Evolutionary conservation across 2,329 filamentous ascomycete species (phyloP).

Genomic region (Davidsoniella eucalypti): DNA sequence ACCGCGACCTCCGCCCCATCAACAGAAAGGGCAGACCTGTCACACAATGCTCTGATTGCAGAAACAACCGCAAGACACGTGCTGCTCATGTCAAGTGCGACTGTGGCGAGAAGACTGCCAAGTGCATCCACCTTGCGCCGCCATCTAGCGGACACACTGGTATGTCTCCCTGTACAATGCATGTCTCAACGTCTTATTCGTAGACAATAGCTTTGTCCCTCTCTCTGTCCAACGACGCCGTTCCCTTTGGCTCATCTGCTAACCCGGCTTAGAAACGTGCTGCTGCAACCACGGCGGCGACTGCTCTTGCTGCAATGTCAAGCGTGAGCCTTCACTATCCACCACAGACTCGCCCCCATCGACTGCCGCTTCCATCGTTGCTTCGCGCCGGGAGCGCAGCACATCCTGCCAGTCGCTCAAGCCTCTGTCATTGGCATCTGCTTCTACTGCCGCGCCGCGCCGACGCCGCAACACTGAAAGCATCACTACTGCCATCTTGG

Average conservation of each 20-base stretch:
- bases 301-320: conserved; percentile 49
- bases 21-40: conserved; percentile 74
- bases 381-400: conserved; percentile 9
- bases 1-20: conserved; percentile 11
- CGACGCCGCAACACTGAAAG: conserved; percentile 10
- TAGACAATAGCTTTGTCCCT: background rate
- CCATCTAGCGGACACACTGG: conserved; percentile 42
- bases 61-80: conserved; percentile 87
- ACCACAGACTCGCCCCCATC: conserved; percentile 13
- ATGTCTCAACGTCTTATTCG: background rate
- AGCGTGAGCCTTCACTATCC: conserved; percentile 42
- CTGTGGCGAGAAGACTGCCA: conserved; percentile 81
- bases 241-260: no score
- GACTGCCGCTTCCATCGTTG: conserved; percentile 11
- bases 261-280: conserved; percentile 36
- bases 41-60: conserved; percentile 95
- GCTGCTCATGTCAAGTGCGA: conserved; percentile 92
- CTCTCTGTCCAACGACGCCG: no score
- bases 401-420: conserved; percentile 11
- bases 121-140: conserved; percentile 43
- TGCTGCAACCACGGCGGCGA: conserved; percentile 54
- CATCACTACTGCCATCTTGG: conserved; percentile 16
- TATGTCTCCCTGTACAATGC: conserved; percentile 17
- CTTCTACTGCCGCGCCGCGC: conserved; percentile 5
- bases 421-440: background rate